Percentiles rank a stretch among this genome's conserved stretches.
These are phyloP conservation scores for Coemansia asiatica DNA, from an alignment of 192 early-diverging fungal genomes.

Conservation along the genomic window DNA sequence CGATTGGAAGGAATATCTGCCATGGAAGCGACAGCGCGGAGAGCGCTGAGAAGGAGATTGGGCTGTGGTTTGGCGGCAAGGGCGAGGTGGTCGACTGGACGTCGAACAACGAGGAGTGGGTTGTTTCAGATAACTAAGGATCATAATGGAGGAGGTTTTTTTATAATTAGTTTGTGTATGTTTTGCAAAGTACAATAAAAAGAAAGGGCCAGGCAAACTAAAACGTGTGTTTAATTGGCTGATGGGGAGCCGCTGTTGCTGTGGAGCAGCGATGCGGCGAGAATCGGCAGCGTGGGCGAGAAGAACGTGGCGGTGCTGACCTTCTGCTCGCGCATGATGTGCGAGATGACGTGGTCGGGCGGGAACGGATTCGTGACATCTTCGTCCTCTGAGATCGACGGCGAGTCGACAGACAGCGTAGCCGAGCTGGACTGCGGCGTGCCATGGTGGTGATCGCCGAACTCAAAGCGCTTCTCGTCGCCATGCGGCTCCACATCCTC, in stretches of 20 bases:
- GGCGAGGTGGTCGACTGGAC: slow-evolving; percentile 64
- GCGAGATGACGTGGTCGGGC: slow-evolving; percentile 52
- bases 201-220: background rate
- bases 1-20: slow-evolving; percentile 79
- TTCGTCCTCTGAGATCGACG: slow-evolving; percentile 41
- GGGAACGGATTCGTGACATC: slow-evolving; percentile 54
- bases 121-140: slow-evolving; percentile 65
- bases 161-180: background rate
- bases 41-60: slow-evolving; percentile 77
- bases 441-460: slow-evolving; percentile 51
- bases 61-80: slow-evolving; percentile 70
- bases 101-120: slow-evolving; percentile 67
- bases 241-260: slow-evolving; percentile 24
- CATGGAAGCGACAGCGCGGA: slow-evolving; percentile 88
- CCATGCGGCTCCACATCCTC: slow-evolving; percentile 24
- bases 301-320: slow-evolving; percentile 56
- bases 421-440: slow-evolving; percentile 38
- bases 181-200: background rate
- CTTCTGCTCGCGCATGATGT: slow-evolving; percentile 56
- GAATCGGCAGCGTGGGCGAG: slow-evolving; percentile 52
- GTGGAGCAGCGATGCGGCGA: slow-evolving; percentile 51
- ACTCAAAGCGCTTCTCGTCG: slow-evolving; percentile 54
- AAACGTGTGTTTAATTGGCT: background rate
- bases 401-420: slow-evolving; percentile 7
- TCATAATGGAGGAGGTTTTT: background rate